Evolutionary conservation across 2,329 filamentous ascomycete species (phyloP).

Genomic region (Cadophora sp.): DNA sequence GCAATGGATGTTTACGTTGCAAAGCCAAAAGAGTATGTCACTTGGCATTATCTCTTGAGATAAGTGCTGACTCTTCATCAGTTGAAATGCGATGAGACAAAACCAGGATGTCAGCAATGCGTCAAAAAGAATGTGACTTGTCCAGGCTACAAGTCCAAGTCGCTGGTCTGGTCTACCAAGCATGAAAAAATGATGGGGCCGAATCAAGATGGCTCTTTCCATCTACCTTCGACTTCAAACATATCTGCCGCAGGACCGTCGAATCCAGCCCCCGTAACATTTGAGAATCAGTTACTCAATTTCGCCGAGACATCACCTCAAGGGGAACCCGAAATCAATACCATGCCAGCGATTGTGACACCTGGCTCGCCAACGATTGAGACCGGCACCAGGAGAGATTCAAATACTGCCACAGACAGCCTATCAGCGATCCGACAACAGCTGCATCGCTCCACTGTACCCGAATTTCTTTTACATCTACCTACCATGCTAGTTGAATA

Average conservation of each 20-base stretch:
- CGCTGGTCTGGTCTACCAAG: constrained; percentile 42
- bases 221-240: constrained; percentile 17
- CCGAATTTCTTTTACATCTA: constrained; percentile 38
- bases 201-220: constrained; percentile 14
- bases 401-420: constrained; percentile 35
- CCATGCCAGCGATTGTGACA: not conserved
- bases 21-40: constrained; percentile 40
- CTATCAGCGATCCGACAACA: constrained; percentile 40
- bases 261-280: constrained; percentile 9
- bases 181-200: constrained; percentile 40
- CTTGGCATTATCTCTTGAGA: not conserved
- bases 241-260: constrained; percentile 20
- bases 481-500: constrained; percentile 65
- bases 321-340: not conserved
- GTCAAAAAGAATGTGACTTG: constrained; percentile 36
- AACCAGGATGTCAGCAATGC: constrained; percentile 41
- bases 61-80: constrained; percentile 23
- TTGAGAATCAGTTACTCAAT: not conserved
- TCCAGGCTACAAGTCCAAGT: constrained; percentile 39
- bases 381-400: constrained; percentile 14
- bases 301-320: not conserved
- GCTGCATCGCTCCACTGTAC: constrained; percentile 37
- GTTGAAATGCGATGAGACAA: constrained; percentile 43
- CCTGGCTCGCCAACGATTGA: constrained; percentile 1
- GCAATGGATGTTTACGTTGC: constrained; percentile 40